Conservation (phyloP, 768 basidiomycete genomes). For the Rhizopogon vesiculosus region DNA sequence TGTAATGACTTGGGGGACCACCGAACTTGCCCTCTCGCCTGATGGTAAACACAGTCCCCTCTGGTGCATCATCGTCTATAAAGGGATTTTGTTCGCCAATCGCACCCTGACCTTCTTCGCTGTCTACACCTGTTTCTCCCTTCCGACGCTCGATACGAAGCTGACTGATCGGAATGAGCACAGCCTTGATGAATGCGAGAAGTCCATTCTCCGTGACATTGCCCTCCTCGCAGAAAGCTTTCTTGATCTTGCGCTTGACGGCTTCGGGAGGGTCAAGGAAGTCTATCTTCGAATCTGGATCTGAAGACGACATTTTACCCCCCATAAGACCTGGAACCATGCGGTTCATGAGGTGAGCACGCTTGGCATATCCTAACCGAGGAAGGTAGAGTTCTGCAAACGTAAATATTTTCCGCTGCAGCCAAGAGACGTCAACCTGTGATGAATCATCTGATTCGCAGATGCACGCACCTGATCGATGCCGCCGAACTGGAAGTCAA, state of each 20-base stretch:
- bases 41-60: constrained; percentile 79
- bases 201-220: constrained; percentile 86
- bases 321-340: constrained; percentile 96
- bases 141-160: constrained; percentile 57
- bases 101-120: constrained; percentile 40
- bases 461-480: constrained; percentile 77
- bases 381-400: constrained; percentile 97
- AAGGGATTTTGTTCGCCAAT: constrained; percentile 59
- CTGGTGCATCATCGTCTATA: constrained; percentile 62
- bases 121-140: constrained; percentile 39
- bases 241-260: constrained; percentile 85
- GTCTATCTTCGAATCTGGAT: constrained; percentile 97
- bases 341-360: constrained; percentile 95
- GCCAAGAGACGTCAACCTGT: neutral
- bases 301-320: constrained; percentile 98
- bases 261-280: constrained; percentile 85
- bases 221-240: constrained; percentile 93
- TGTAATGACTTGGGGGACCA: constrained; percentile 69
- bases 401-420: constrained; percentile 96
- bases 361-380: constrained; percentile 86
- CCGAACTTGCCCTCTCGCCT: constrained; percentile 77
- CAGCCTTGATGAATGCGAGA: constrained; percentile 77
- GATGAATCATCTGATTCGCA: neutral
- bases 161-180: constrained; percentile 84
- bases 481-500: constrained; percentile 98